Evolutionary conservation across 306 rosid genomes (phyloP).

Genomic region (Vigna mungo): DNA sequence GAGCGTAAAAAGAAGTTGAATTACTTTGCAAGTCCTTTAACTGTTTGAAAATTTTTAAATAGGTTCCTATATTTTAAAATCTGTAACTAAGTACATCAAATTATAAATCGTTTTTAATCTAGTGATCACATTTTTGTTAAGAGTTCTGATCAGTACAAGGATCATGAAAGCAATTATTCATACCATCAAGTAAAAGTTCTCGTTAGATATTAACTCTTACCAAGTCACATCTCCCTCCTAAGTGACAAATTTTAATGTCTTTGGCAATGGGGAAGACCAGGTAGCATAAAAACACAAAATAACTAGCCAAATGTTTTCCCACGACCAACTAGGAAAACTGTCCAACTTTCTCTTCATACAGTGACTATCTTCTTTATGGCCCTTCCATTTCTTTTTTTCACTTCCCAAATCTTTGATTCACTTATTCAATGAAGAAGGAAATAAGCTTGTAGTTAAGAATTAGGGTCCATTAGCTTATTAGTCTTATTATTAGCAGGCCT

Average conservation of each 20-base stretch:
- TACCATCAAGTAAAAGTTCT: constrained; percentile 4
- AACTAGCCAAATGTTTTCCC: constrained; percentile 13
- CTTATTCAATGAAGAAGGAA: constrained; percentile 23
- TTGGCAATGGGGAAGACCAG: background rate
- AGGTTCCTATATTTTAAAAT: background rate
- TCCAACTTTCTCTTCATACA: constrained; percentile 11
- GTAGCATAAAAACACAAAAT: background rate
- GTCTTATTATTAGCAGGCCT: constrained; percentile 11
- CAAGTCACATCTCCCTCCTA: constrained; percentile 5
- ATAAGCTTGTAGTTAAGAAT: background rate
- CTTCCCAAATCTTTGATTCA: background rate
- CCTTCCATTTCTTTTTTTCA: constrained; percentile 8
- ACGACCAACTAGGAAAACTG: background rate
- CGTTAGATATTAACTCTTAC: background rate
- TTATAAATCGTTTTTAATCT: background rate
- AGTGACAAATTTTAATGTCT: background rate
- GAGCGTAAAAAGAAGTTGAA: background rate
- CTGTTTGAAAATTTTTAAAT: background rate
- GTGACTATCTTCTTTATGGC: constrained; percentile 15
- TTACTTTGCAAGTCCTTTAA: background rate
- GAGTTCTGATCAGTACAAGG: background rate
- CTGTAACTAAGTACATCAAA: background rate
- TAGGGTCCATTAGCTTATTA: constrained; percentile 4
- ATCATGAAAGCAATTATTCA: background rate
- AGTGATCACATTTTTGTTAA: background rate